These are phyloP conservation scores for Wickerhamomyces xylosicus DNA, from an alignment of 805 yeast genomes.

Conservation along the genomic window DNA sequence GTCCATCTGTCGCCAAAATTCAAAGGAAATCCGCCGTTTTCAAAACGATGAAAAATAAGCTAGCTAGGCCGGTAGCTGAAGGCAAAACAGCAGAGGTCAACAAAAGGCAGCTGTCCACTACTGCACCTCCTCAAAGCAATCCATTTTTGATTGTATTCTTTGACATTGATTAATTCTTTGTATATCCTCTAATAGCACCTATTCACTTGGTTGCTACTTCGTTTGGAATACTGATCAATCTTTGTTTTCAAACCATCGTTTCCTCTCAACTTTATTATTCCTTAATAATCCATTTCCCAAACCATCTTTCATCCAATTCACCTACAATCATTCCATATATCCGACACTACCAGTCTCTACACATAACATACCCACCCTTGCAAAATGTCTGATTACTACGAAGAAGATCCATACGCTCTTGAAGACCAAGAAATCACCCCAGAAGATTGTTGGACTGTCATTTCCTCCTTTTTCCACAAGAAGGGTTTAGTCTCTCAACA, in stretches of 20 bases:
- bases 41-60: background rate
- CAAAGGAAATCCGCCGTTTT: background rate
- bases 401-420: slow-evolving; percentile 59
- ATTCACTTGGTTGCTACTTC: background rate
- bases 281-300: too few relatives aligned
- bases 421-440: slow-evolving; percentile 60
- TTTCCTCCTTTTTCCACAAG: slow-evolving; percentile 90
- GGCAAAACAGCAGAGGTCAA: background rate
- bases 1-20: background rate
- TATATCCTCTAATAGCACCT: background rate
- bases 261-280: too few relatives aligned
- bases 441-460: slow-evolving; percentile 99
- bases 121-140: background rate
- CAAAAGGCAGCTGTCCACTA: background rate
- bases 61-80: too few relatives aligned
- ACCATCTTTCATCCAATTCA: too few relatives aligned
- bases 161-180: background rate
- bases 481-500: slow-evolving; percentile 97
- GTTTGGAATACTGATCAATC: background rate
- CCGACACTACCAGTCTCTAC: too few relatives aligned
- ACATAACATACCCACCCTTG: too few relatives aligned
- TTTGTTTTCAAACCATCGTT: too few relatives aligned
- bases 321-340: too few relatives aligned
- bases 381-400: slow-evolving; percentile 23
- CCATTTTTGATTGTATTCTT: background rate